Evolutionary conservation across 108 stramenopile species (phyloP).

Genomic region (Conticribra guillardii): DNA sequence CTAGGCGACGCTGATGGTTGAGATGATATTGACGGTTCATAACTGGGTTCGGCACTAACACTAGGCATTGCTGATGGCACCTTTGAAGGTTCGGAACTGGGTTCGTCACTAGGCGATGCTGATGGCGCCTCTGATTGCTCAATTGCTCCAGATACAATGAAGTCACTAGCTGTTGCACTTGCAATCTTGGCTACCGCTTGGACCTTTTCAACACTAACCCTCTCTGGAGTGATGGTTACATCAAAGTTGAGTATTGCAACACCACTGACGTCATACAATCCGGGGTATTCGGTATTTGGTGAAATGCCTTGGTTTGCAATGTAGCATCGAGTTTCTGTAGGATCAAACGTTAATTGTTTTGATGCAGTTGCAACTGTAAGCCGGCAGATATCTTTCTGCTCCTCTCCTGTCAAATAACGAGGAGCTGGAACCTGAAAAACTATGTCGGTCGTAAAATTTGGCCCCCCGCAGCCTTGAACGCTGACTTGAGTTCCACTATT

Average conservation of each 20-base stretch:
- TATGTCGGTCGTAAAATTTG: conserved; percentile 8
- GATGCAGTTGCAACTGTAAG: conserved; percentile 16
- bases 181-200: conserved; percentile 18
- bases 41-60: neutral
- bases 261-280: conserved; percentile 17
- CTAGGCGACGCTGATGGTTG: too few species aligned
- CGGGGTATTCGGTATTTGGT: conserved; percentile 6
- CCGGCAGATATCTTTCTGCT: conserved; percentile 41
- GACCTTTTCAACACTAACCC: conserved; percentile 1
- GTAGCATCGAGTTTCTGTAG: conserved; percentile 30
- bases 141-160: conserved; percentile 20
- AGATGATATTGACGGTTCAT: neutral
- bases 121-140: conserved; percentile 35
- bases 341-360: conserved; percentile 10
- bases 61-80: neutral
- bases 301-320: conserved; percentile 22
- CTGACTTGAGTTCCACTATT: conserved; percentile 14
- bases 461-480: conserved; percentile 35
- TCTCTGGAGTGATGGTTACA: conserved; percentile 12
- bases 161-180: conserved; percentile 17
- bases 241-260: conserved; percentile 37
- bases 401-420: conserved; percentile 37
- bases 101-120: conserved; percentile 4
- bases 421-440: conserved; percentile 18
- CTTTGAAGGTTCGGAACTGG: neutral